A percentile compares a stretch with the other conserved stretches of the same genome.
Evolutionary conservation across 345 rosid genomes (phyloP).

Genomic region (Hibiscus trionum): DNA sequence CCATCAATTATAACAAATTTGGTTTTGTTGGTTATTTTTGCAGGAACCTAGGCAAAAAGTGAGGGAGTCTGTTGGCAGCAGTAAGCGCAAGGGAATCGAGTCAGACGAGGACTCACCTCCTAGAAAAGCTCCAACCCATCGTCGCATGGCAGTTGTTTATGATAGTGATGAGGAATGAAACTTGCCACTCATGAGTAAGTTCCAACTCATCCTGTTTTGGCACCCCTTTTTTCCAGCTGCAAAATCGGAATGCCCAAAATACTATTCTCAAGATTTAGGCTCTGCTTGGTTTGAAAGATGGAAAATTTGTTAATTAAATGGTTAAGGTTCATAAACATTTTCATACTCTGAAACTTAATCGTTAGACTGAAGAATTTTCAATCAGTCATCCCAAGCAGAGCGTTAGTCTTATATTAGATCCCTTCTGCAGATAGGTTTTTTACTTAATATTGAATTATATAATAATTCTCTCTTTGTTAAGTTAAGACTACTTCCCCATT

Average conservation of each 20-base stretch:
- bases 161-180: constrained; percentile 82
- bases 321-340: too few species aligned
- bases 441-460: background rate
- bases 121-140: constrained; percentile 62
- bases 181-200: background rate
- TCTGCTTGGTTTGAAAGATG: too few species aligned
- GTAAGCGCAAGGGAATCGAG: constrained; percentile 71
- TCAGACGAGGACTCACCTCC: constrained; percentile 89
- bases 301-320: too few species aligned
- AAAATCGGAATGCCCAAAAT: background rate
- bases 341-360: too few species aligned
- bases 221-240: background rate
- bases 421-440: background rate
- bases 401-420: background rate
- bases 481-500: background rate
- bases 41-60: constrained; percentile 58
- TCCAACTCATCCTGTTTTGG: background rate
- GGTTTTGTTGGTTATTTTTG: background rate
- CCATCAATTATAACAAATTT: background rate
- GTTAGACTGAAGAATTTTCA: too few species aligned
- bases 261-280: background rate
- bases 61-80: constrained; percentile 45
- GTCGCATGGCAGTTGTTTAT: constrained; percentile 77
- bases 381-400: too few species aligned
- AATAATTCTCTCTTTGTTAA: background rate